These are phyloP conservation scores for Raphanus sativus DNA, from an alignment of 345 rosid genomes.

Conservation along the genomic window DNA sequence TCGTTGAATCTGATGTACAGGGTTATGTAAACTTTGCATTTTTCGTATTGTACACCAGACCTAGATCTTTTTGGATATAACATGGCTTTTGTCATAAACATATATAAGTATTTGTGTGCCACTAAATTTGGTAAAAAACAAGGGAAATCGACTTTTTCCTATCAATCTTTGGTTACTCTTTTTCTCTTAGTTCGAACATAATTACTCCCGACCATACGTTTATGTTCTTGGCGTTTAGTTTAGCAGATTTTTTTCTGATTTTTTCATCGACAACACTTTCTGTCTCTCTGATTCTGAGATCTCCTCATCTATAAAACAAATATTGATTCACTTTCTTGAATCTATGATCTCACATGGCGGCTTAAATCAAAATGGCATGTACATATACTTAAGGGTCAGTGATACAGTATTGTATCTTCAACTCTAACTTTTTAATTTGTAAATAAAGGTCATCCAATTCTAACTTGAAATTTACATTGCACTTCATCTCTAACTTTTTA, in stretches of 20 bases:
- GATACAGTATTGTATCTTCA: not conserved
- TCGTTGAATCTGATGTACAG: not conserved
- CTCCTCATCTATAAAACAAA: not conserved
- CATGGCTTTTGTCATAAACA: not conserved
- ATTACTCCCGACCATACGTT: slow-evolving; percentile 16
- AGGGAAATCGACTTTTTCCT: not conserved
- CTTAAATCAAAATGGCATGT: not conserved
- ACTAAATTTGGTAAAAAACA: not conserved
- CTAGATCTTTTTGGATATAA: not conserved
- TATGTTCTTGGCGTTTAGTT: slow-evolving; percentile 28
- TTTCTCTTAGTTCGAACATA: not conserved
- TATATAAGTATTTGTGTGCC: not conserved
- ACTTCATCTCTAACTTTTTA: not conserved
- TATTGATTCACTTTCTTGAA: slow-evolving; percentile 4
- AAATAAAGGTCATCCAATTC: not conserved
- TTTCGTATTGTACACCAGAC: not conserved
- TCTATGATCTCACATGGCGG: not conserved
- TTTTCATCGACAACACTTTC: slow-evolving; percentile 16
- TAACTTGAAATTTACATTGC: not conserved
- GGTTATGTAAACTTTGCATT: not conserved
- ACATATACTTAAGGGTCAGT: not conserved
- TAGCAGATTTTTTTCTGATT: slow-evolving; percentile 10
- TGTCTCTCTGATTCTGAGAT: slow-evolving; percentile 24
- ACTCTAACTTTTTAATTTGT: not conserved
- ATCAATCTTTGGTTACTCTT: not conserved